These are phyloP conservation scores for Rhodamnia argentea DNA, from an alignment of 345 rosid genomes.

Conservation along the genomic window DNA sequence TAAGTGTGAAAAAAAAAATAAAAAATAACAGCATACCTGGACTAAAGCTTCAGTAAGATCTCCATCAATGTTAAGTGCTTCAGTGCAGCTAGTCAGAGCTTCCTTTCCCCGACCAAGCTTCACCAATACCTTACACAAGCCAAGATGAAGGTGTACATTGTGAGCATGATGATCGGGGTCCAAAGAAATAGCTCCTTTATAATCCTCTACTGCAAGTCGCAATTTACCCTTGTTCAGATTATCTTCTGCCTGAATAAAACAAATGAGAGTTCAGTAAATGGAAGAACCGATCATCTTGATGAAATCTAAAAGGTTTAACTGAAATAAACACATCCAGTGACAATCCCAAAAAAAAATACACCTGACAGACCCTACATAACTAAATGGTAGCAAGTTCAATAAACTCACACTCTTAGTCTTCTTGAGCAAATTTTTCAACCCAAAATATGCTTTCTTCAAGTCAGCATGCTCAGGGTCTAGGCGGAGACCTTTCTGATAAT, in stretches of 20 bases:
- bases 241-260: slow-evolving; percentile 75
- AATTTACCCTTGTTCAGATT: slow-evolving; percentile 81
- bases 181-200: slow-evolving; percentile 67
- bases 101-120: slow-evolving; percentile 97
- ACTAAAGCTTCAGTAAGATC: slow-evolving; percentile 86
- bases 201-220: slow-evolving; percentile 88
- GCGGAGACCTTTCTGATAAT: slow-evolving; percentile 94
- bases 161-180: slow-evolving; percentile 84
- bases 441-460: slow-evolving; percentile 94
- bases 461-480: slow-evolving; percentile 94
- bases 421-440: slow-evolving; percentile 83
- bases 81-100: slow-evolving; percentile 69
- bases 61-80: slow-evolving; percentile 71
- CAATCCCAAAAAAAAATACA: background rate
- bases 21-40: slow-evolving; percentile 41
- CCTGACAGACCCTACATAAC: background rate
- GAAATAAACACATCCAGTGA: background rate
- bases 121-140: slow-evolving; percentile 82
- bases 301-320: background rate
- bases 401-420: slow-evolving; percentile 83
- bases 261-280: background rate
- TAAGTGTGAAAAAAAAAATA: background rate
- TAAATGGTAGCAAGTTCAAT: background rate
- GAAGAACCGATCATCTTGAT: background rate
- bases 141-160: slow-evolving; percentile 87